Conservation (phyloP, 2,329 filamentous ascomycete species). For the Claviceps fusiformis region DNA sequence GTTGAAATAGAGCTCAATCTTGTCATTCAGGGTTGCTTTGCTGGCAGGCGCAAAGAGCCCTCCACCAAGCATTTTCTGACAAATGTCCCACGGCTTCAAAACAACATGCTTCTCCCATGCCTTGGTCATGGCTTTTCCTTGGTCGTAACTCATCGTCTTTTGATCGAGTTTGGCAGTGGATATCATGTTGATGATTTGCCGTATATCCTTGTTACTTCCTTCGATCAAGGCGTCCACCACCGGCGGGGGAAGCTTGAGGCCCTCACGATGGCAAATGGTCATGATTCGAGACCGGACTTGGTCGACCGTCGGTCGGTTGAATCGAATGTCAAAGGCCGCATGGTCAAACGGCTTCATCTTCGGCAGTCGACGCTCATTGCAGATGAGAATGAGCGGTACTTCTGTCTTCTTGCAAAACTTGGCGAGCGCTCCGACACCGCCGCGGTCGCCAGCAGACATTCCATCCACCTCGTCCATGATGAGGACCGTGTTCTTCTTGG, state of each 20-base stretch:
- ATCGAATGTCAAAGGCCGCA: constrained; percentile 71
- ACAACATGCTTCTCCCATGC: constrained; percentile 97
- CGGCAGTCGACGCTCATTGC: constrained; percentile 80
- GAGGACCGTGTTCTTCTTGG: constrained; percentile 85
- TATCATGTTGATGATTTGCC: constrained; percentile 98
- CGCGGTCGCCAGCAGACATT: constrained; percentile 94
- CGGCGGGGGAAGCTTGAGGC: constrained; percentile 65
- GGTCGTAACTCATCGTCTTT: constrained; percentile 63
- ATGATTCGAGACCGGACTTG: constrained; percentile 85
- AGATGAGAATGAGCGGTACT: constrained; percentile 91
- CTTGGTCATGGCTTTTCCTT: constrained; percentile 89
- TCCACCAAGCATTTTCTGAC: constrained; percentile 76
- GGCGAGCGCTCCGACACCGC: constrained; percentile 86
- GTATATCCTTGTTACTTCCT: constrained; percentile 88
- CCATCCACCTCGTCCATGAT: constrained; percentile 99
- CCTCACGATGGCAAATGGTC: constrained; percentile 89
- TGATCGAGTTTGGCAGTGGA: constrained; percentile 86
- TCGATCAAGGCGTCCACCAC: constrained; percentile 92
- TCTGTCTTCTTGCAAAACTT: constrained; percentile 92
- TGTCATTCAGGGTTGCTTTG: constrained; percentile 84
- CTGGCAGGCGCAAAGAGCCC: constrained; percentile 75
- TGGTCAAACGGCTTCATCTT: constrained; percentile 99
- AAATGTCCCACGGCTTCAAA: constrained; percentile 96
- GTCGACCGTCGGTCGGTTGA: constrained; percentile 78
- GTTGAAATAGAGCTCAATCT: constrained; percentile 98